Percentiles rank a stretch among this genome's conserved stretches.
These are phyloP conservation scores for Phytophthora pistaciae DNA, from an alignment of 352 stramenopile species.

Conservation along the genomic window DNA sequence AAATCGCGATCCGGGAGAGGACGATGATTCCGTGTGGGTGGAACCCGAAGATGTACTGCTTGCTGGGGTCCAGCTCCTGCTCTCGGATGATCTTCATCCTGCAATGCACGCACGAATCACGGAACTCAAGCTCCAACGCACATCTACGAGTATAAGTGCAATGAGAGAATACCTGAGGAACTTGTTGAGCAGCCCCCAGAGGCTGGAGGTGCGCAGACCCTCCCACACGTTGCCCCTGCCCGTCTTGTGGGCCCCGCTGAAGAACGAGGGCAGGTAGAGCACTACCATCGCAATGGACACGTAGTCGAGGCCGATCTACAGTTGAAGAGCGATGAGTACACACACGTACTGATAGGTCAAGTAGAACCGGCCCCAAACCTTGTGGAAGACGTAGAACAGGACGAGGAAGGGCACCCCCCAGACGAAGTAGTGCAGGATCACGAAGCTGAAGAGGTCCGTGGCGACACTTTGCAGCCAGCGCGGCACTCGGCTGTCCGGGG, in stretches of 20 bases:
- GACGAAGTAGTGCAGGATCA: conserved; percentile 60
- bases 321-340: background rate
- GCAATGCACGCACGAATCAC: no score
- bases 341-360: background rate
- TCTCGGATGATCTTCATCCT: conserved; percentile 49
- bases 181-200: conserved; percentile 51
- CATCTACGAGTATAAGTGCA: no score
- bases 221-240: conserved; percentile 49
- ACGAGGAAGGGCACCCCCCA: conserved; percentile 42
- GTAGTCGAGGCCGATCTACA: conserved; percentile 40
- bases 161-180: no score
- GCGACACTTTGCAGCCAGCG: conserved; percentile 35
- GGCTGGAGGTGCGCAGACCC: conserved; percentile 30
- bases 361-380: conserved; percentile 21
- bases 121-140: no score
- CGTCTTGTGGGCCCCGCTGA: conserved; percentile 51
- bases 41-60: conserved; percentile 61
- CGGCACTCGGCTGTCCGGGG: conserved; percentile 32
- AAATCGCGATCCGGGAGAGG: conserved; percentile 53
- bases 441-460: conserved; percentile 46
- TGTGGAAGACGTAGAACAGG: conserved; percentile 51
- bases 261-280: conserved; percentile 57
- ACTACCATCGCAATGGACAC: conserved; percentile 43
- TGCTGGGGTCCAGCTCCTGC: conserved; percentile 41
- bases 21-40: conserved; percentile 67